Conservation (phyloP, 2,329 filamentous ascomycete species). For the Beauveria varroae region DNA sequence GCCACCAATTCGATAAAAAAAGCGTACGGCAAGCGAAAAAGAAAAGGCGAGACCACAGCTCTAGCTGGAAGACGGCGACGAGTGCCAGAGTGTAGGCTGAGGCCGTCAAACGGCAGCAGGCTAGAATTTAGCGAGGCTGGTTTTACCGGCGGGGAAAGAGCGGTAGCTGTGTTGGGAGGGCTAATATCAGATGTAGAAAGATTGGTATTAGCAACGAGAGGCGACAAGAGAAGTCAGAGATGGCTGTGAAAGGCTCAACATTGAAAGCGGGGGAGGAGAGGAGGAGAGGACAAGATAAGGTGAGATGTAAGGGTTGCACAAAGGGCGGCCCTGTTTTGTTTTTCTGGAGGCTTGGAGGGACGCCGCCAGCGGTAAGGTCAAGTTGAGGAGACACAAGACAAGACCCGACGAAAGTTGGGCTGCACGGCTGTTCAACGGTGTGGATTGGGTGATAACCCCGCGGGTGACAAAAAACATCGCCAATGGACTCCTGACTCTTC, state of each 20-base stretch:
- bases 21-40: background rate
- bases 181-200: background rate
- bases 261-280: background rate
- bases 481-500: no score
- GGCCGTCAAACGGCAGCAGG: background rate
- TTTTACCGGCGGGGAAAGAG: background rate
- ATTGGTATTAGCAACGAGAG: background rate
- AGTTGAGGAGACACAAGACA: constrained; percentile 6
- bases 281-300: background rate
- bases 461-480: no score
- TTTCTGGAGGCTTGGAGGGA: background rate
- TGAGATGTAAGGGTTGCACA: constrained; percentile 4
- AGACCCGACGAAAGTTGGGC: constrained; percentile 7
- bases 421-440: constrained; percentile 4
- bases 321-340: background rate
- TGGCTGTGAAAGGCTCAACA: background rate
- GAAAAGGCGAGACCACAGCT: background rate
- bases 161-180: background rate
- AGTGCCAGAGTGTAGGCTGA: background rate
- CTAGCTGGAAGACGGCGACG: background rate
- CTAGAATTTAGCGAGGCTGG: background rate
- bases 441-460: constrained; percentile 13
- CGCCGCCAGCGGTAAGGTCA: constrained; percentile 8
- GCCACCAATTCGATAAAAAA: background rate
- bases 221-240: background rate